Evolutionary conservation across 2,329 filamentous ascomycete species (phyloP), one percentile per base, ranked within the genome.

Genomic region (Pestalotiopsis sp.): DNA sequence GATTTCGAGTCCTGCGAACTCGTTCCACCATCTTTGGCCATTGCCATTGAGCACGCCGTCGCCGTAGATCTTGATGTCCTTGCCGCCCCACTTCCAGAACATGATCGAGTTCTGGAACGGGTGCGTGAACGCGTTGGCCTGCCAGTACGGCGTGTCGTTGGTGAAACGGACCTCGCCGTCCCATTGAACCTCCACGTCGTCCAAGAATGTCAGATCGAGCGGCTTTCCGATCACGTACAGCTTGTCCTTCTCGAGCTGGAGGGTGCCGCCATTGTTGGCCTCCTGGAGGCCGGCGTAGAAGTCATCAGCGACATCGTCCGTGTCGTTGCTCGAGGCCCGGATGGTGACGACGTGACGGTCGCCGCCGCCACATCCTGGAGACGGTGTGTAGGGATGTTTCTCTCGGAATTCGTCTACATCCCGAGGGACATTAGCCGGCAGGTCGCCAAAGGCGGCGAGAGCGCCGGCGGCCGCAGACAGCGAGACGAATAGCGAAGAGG

Each of bases 21-120:
- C 80, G 67, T 83, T 79, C 80, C 80, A 83, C 81, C 81, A 83
- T 5, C 78, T 71, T 73, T 82, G 80, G 2, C 80, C 88, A 69
- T 89, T 88, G 0, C 85, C 87, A 68, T 90, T 86, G 58, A 90
- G 80, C 14, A 85, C 79, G 58, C 88, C 84, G 13, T 84, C 81
- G 58, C 89, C 89, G 68, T 84, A 87, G 72, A 91, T 89, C 70
- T 84, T 87, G 75, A 91, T 87, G 70, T 89, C 81, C 70, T 86
- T 83, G 12, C 89, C 89, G 67, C 88, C 88, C 88, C 88, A 91
- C 65, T 89, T 86, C 85, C 87, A 90, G 73, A 90, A 90, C 68
- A 87, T 87, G 67, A 90, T 86, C 3, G 84, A 88, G 70, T 84
- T 81, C 71, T 84, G 80, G 72, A 84, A 83, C 0, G 81, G 79